Base-by-base conservation (phyloP, 805 yeast genomes). In the Metschnikowia baotianmanensis region DNA sequence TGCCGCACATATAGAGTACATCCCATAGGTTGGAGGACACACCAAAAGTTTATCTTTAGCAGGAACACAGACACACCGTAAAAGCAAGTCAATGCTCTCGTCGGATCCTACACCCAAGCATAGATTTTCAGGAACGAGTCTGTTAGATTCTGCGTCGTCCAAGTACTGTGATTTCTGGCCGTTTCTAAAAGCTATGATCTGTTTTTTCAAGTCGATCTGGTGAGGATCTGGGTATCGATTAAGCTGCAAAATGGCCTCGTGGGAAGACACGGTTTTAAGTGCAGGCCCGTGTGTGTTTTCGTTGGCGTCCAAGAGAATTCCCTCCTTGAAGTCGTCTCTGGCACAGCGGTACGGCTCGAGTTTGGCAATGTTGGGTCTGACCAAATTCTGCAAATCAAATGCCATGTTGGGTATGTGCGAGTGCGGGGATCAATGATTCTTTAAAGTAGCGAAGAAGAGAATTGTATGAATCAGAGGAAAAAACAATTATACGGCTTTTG, bases 171-270 rank as follows among this genome's bases (percentile, higher is more conserved):
- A 65, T 0, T 74, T 71, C 43, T 73, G 76, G 2, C 58, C 47
- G 59, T 87, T 89, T 48, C 99, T 76, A 57, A 83, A 83, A 28
- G 78, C 69, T 35, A 86, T 78, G 36, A 91, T 71, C 48, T 80
- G 80, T 47, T 76, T 67, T 59, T 93, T 93, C 53, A 93, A 73
- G 24, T 73, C 82, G 6, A 76, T 43, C 57, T 91, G 98, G 65
- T 93, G 97, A 8, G 99, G 99, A 56, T 93, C 99, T 13, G 99
- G 99, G 61, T 93, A 93, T 56, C 99, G 75, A 69, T 93, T 83
- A 52, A 93, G 77, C 35, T 81, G 83, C 48, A 79, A 65, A 1
- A 51, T 42, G 11, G 59, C 43, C 46, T 84, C 91, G 1, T 62
- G 63, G 1, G 52, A 50, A 3, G 72, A 60, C 18, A 79, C 50